Conservation (phyloP, 208 protist species). For the Angomonas deanei region DNA sequence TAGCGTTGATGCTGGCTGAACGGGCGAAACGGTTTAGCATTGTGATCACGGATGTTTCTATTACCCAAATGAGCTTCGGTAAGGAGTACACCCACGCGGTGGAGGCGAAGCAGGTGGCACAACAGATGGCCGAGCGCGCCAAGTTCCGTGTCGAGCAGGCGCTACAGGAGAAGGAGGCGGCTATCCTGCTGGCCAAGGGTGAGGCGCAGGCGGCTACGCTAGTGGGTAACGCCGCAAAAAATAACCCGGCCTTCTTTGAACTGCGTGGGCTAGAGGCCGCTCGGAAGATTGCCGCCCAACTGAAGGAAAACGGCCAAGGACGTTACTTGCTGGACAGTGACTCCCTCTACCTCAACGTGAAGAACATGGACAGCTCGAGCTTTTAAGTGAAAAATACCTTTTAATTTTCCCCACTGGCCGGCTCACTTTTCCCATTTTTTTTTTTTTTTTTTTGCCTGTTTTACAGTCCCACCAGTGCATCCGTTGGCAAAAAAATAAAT, state of each 20-base stretch:
- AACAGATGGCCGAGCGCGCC: slow-evolving; percentile 95
- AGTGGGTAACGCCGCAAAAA: slow-evolving; percentile 85
- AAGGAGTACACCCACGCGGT: slow-evolving; percentile 94
- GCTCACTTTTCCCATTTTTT: slow-evolving; percentile 3
- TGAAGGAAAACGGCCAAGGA: slow-evolving; percentile 65
- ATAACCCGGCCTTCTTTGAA: slow-evolving; percentile 90
- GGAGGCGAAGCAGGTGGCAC: slow-evolving; percentile 95
- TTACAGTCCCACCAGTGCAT: too few species aligned
- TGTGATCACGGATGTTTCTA: slow-evolving; percentile 97
- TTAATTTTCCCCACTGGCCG: slow-evolving; percentile 2
- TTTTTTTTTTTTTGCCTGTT: background rate
- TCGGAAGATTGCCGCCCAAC: slow-evolving; percentile 81
- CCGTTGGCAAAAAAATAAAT: too few species aligned
- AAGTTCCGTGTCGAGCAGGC: slow-evolving; percentile 94
- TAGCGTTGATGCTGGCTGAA: slow-evolving; percentile 90
- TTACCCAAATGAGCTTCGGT: slow-evolving; percentile 95
- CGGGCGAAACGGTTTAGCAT: slow-evolving; percentile 96
- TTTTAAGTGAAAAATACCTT: background rate
- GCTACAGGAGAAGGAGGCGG: slow-evolving; percentile 91
- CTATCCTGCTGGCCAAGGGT: slow-evolving; percentile 91
- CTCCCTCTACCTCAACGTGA: slow-evolving; percentile 73
- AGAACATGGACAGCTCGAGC: slow-evolving; percentile 27
- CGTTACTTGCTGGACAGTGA: slow-evolving; percentile 82
- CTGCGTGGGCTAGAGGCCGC: slow-evolving; percentile 91
- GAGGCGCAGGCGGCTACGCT: slow-evolving; percentile 90